Evolutionary conservation across 2,329 filamentous ascomycete species (phyloP).

Genomic region (Xylariomycetidae sp.): DNA sequence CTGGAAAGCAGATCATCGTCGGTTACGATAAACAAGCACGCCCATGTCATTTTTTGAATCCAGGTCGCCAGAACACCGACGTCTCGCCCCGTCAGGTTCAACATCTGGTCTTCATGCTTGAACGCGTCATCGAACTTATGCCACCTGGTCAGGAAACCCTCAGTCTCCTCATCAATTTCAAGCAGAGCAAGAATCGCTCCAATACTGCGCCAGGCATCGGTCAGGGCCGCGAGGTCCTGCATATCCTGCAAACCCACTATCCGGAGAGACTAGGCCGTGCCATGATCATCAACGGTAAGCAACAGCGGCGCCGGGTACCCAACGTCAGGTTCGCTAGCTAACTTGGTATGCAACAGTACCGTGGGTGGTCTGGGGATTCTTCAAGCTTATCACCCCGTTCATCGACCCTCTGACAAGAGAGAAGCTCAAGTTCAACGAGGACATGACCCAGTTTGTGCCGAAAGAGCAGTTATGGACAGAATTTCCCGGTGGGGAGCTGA

Average conservation of each 20-base stretch:
- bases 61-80: constrained; percentile 89
- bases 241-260: constrained; percentile 93
- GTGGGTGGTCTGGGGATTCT: constrained; percentile 88
- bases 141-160: constrained; percentile 81
- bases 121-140: constrained; percentile 84
- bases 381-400: constrained; percentile 93
- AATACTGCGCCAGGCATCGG: constrained; percentile 69
- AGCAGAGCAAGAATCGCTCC: constrained; percentile 67
- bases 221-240: constrained; percentile 76
- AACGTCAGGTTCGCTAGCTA: too few species aligned
- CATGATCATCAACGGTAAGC: constrained; percentile 79
- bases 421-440: constrained; percentile 97
- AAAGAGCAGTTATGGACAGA: constrained; percentile 75
- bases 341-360: constrained; percentile 57
- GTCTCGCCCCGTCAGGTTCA: constrained; percentile 81
- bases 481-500: constrained; percentile 68
- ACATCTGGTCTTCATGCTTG: constrained; percentile 93
- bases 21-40: constrained; percentile 82
- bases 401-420: constrained; percentile 91
- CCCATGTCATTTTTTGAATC: constrained; percentile 89
- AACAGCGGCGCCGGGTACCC: too few species aligned
- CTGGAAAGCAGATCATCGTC: constrained; percentile 86
- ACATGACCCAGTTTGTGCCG: constrained; percentile 78
- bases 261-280: constrained; percentile 87
- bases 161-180: constrained; percentile 88